Evolutionary conservation across 768 basidiomycete genomes (phyloP), one percentile per base, ranked within the genome.

Genomic region (Hydnomerulius pinastri): DNA sequence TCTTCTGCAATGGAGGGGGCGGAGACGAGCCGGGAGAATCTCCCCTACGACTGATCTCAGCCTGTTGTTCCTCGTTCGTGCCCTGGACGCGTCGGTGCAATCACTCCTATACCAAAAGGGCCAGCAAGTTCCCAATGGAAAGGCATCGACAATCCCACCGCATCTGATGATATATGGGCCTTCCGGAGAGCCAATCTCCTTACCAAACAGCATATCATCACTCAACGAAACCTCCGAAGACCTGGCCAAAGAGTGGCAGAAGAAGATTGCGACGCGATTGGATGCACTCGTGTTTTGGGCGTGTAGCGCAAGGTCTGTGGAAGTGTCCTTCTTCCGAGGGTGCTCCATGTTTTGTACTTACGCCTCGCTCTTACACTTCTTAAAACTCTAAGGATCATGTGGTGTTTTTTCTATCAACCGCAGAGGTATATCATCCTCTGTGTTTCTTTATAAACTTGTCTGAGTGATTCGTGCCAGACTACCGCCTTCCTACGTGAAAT

Each of bases 361-460:
- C 21, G n/a, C n/a, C 27, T 43, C 8, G 21, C 7, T 8, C 12
- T 24, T n/a, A 24, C 9, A n/a, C 23, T 27, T 47, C 46, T 62
- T 28, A 43, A 44, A 27, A 32, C 47, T 23, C 18, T 36, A 62
- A 91, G 90, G 60, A 90, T 91, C 46, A 90, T 91, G 87, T 91
- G 90, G 90, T 90, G 89, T 58, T 92, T 87, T 67, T 85, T 89
- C 63, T 91, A 92, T 58, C 74, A 85, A 60, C 87, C 89, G 4
- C 72, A 80, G 54, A 80, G 85, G 87, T 89, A 61, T 42, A 59
- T 55, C 13, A 59, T 55, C 13, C 30, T 6, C 38, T 24, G 10
- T 6, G 35, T 35, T 28, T 13, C 15, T 13, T 17, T 9, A 7
- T 0, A 32, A n/a, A 17, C 29, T 27, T 17, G 47, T 46, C 48